A percentile compares a stretch with the other conserved stretches of the same genome.
Evolutionary conservation across 225 moss, liverwort and hornwort genomes (phyloP).

Genomic region (Takakia lepidozioides): DNA sequence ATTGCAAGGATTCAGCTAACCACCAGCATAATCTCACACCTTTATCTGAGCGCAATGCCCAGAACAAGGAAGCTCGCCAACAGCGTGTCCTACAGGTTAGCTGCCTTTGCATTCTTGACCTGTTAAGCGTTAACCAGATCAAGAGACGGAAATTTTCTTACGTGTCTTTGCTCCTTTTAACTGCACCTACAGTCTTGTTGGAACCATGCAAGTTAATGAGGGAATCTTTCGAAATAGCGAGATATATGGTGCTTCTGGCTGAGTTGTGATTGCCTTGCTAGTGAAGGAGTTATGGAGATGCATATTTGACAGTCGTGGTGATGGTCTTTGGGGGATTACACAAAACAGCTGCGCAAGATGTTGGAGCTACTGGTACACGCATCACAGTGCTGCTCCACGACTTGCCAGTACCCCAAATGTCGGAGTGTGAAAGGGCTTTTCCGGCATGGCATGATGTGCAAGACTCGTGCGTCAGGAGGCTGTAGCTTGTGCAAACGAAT

Average conservation of each 20-base stretch:
- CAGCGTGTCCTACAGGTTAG: constrained; percentile 90
- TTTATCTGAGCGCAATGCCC: constrained; percentile 82
- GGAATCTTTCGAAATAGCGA: no score
- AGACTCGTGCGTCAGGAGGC: constrained; percentile 80
- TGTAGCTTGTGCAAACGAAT: constrained; percentile 93
- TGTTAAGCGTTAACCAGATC: no score
- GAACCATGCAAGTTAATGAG: no score
- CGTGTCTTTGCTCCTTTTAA: no score
- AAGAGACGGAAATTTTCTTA: no score
- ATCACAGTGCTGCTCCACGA: constrained; percentile 61
- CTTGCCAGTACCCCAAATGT: constrained; percentile 89
- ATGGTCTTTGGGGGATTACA: no score
- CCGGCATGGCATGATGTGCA: constrained; percentile 88
- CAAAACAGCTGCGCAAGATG: constrained; percentile 93
- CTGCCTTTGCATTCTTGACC: not conserved
- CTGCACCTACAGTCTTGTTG: no score
- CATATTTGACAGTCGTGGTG: not conserved
- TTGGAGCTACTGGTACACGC: constrained; percentile 92
- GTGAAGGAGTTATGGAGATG: not conserved
- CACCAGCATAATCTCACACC: constrained; percentile 86
- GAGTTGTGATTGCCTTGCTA: not conserved
- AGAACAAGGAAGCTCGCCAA: constrained; percentile 95
- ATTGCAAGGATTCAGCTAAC: constrained; percentile 75
- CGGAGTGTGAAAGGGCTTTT: constrained; percentile 91
- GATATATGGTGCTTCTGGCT: no score